Conservation (phyloP, 805 yeast genomes). For the Yamadazyma insecticola region DNA sequence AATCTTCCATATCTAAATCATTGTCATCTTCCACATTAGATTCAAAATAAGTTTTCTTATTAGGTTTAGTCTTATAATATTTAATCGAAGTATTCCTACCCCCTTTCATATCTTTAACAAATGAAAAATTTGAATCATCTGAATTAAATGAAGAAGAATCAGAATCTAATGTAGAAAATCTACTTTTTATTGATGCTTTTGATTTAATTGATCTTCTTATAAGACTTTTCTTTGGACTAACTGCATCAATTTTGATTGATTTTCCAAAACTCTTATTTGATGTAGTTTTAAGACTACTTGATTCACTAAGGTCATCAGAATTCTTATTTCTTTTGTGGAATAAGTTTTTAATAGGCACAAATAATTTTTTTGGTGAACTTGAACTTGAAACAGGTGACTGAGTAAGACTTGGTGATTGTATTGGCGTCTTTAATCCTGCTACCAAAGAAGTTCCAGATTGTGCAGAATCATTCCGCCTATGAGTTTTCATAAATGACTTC, state of each 20-base stretch:
- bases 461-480: conserved; percentile 16
- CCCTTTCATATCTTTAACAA: conserved; percentile 34
- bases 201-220: conserved; percentile 3
- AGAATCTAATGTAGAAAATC: conserved; percentile 5
- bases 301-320: no score
- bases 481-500: conserved; percentile 27
- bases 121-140: conserved; percentile 33
- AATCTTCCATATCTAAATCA: conserved; percentile 30
- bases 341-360: conserved; percentile 32
- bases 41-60: conserved; percentile 14
- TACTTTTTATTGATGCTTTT: conserved; percentile 2
- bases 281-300: no score
- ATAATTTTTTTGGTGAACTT: conserved; percentile 30
- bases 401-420: conserved; percentile 15
- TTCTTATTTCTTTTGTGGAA: conserved; percentile 18
- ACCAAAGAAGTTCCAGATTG: conserved; percentile 6
- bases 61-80: conserved; percentile 31
- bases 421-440: conserved; percentile 13
- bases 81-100: conserved; percentile 43
- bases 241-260: no score
- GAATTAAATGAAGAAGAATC: conserved; percentile 17
- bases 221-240: no score
- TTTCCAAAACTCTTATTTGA: no score
- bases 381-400: conserved; percentile 15
- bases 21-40: conserved; percentile 27